Percentiles rank a stretch among this genome's conserved stretches.
These are phyloP conservation scores for Apiotrichum siamense DNA, from an alignment of 1,284 basidiomycete species.

Conservation along the genomic window DNA sequence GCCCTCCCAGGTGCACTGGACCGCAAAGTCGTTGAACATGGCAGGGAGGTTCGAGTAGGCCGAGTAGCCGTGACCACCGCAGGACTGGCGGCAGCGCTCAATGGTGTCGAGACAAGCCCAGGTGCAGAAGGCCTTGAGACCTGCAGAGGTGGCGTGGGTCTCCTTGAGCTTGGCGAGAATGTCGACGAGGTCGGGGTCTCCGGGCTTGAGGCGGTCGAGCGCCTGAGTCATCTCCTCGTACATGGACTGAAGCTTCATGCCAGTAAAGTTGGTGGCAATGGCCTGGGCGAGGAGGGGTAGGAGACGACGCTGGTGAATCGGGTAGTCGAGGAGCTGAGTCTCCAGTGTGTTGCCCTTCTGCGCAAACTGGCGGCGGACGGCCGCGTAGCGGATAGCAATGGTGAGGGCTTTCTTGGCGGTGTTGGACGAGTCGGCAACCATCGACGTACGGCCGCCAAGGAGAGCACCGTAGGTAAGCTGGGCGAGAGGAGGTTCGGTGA, in stretches of 20 bases:
- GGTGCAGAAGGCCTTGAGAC: conserved; percentile 58
- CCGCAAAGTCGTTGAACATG: conserved; percentile 54
- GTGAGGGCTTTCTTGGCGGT: conserved; percentile 55
- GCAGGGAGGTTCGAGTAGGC: conserved; percentile 54
- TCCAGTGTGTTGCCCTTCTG: conserved; percentile 48
- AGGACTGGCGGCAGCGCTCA: conserved; percentile 54
- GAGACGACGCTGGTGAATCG: conserved; percentile 56
- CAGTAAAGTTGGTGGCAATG: conserved; percentile 55
- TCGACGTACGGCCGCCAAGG: conserved; percentile 53
- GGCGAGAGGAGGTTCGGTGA: conserved; percentile 51
- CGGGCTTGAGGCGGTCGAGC: conserved; percentile 53
- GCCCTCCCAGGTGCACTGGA: conserved; percentile 56
- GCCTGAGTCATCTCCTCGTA: conserved; percentile 50
- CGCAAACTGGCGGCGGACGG: conserved; percentile 54
- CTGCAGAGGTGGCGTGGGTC: conserved; percentile 55
- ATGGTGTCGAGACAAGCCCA: conserved; percentile 56
- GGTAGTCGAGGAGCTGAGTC: conserved; percentile 56
- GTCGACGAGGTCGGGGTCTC: conserved; percentile 45
- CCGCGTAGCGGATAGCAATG: conserved; percentile 55
- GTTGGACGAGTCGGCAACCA: conserved; percentile 54
- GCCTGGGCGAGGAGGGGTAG: conserved; percentile 55
- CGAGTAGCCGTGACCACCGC: conserved; percentile 56
- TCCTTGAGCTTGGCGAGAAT: conserved; percentile 54
- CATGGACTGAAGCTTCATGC: conserved; percentile 48
- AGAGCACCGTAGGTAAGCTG: conserved; percentile 57